These are phyloP conservation scores for Ogataea nakhonphanomensis DNA, from an alignment of 805 yeast species.

Conservation along the genomic window DNA sequence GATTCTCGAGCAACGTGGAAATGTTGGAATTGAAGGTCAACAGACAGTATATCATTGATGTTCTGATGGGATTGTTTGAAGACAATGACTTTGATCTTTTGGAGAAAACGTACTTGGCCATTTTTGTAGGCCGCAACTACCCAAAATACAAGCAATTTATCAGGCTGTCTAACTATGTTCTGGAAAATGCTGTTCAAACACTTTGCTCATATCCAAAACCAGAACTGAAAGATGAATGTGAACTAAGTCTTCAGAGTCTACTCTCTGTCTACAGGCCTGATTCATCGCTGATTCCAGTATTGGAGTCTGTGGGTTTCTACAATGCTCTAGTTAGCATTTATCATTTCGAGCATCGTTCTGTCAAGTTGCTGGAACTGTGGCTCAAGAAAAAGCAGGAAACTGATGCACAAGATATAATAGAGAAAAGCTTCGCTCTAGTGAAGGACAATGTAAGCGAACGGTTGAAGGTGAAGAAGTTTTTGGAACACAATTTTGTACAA, in stretches of 20 bases:
- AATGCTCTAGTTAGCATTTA: constrained; percentile 59
- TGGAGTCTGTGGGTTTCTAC: constrained; percentile 53
- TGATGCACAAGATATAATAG: constrained; percentile 19
- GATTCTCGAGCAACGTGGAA: constrained; percentile 16
- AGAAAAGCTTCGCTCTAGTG: constrained; percentile 23
- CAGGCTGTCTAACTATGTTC: constrained; percentile 57
- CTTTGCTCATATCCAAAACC: constrained; percentile 43
- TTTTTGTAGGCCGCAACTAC: constrained; percentile 75
- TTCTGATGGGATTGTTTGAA: constrained; percentile 57
- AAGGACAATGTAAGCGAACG: constrained; percentile 14
- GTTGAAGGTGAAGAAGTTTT: constrained; percentile 25
- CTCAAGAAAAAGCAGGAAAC: constrained; percentile 24
- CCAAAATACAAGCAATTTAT: constrained; percentile 86
- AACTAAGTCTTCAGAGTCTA: constrained; percentile 71
- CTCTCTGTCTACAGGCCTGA: constrained; percentile 64
- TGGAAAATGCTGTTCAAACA: constrained; percentile 45
- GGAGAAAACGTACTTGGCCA: constrained; percentile 43
- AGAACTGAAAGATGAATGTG: constrained; percentile 53
- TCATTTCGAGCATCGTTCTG: constrained; percentile 46
- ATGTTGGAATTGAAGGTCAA: constrained; percentile 39
- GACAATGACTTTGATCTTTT: constrained; percentile 33
- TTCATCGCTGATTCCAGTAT: constrained; percentile 43
- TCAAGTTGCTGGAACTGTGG: constrained; percentile 57
- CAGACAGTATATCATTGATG: constrained; percentile 76
- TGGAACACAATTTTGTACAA: constrained; percentile 29